Base-by-base conservation (phyloP, 345 rosid species). In the Gossypioides kirkii region DNA sequence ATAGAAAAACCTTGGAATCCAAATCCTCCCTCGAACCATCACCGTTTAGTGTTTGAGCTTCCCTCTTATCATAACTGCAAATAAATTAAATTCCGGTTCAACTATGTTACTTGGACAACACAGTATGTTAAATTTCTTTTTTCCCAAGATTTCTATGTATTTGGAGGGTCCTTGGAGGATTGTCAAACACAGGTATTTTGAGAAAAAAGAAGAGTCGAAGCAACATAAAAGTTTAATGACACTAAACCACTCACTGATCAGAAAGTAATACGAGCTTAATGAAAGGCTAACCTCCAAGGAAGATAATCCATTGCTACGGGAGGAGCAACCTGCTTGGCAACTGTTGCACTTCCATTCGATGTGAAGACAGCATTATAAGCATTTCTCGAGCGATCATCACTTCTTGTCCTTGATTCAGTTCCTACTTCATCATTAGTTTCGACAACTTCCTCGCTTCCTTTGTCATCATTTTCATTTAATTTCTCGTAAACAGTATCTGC, bases 1-100 rank as follows among this genome's bases (percentile, higher is more conserved):
- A 41, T 36, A 22, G 47, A 63, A 74, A 77, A 53, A 91, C 92
- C 96, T 87, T 85, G 53, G 73, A 80, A 83, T 83, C 83, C 78
- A 69, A 61, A 72, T 81, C 83, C 76, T 77, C 76, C 73, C 74
- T 79, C 64, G 72, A 8, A 79, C 80, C 85, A 77, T 75, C 77
- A 56, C 32, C 75, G 53, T 56, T 63, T 42, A 56, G 54, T 66
- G 32, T 66, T 77, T 82, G 82, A 67, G 74, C 70, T 50, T 72
- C 59, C 45, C 42, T 73, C 58, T 73, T 59, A 11, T 76, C 73
- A 77, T 77, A 77, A 85, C 89, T 86, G 76, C 70, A 83, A 74
- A 71, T 18, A 82, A 55, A 46, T 42, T 18, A 43, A 77, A 61
- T 17, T 20, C 56, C 75, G n/a, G 56, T n/a, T 52, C 9, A 52